These are phyloP conservation scores for Scedosporium boydii DNA, from an alignment of 2,329 filamentous ascomycete genomes.

Conservation along the genomic window DNA sequence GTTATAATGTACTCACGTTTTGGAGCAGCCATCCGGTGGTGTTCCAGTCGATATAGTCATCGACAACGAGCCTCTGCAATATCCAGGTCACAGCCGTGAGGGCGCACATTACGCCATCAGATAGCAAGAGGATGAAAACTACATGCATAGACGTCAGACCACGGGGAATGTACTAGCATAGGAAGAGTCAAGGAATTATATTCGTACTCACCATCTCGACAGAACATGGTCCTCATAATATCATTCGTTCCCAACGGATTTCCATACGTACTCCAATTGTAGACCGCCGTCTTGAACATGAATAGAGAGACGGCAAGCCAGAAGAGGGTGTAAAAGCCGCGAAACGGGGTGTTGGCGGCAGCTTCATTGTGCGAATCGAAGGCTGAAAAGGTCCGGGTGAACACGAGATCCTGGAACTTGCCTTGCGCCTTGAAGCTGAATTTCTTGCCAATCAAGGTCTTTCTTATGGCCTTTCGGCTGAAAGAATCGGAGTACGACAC, in stretches of 20 bases:
- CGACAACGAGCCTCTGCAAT: constrained; percentile 51
- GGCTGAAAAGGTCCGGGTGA: constrained; percentile 62
- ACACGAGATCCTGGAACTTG: constrained; percentile 46
- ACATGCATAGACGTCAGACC: not conserved
- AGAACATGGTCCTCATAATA: constrained; percentile 60
- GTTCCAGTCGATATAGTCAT: constrained; percentile 58
- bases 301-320: constrained; percentile 63
- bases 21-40: constrained; percentile 63
- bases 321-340: constrained; percentile 72
- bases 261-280: constrained; percentile 61
- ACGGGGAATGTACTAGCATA: not conserved
- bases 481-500: not conserved
- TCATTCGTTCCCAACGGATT: constrained; percentile 62
- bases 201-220: constrained; percentile 29
- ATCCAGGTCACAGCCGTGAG: constrained; percentile 56
- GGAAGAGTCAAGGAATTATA: too few relatives aligned
- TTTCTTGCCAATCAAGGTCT: not conserved
- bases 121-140: constrained; percentile 46
- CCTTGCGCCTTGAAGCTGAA: not conserved
- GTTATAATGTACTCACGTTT: constrained; percentile 30
- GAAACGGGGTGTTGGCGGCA: constrained; percentile 59
- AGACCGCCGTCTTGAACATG: constrained; percentile 55
- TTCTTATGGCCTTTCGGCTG: not conserved
- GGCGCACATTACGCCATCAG: constrained; percentile 61
- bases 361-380: constrained; percentile 64